These are phyloP conservation scores for Flagelloscypha sp. DNA, from an alignment of 768 basidiomycete genomes.

Conservation along the genomic window DNA sequence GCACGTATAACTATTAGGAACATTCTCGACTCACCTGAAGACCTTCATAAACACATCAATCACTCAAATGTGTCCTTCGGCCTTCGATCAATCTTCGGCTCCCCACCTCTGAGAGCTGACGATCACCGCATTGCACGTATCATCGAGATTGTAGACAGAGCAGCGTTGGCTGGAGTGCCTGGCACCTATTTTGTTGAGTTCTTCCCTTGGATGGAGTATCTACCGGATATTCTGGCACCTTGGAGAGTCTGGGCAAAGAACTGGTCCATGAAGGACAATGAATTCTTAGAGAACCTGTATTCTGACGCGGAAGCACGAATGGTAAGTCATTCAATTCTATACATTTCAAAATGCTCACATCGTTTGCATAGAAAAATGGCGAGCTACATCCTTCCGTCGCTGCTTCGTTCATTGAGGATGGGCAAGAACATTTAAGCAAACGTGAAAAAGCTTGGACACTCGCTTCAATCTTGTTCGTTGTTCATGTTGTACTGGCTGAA, in stretches of 20 bases:
- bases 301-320: too few species aligned
- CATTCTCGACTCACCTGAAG: conserved; percentile 2
- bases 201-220: conserved; percentile 23
- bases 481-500: too few species aligned
- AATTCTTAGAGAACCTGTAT: conserved; percentile 13
- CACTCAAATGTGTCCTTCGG: conserved; percentile 7
- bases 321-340: too few species aligned
- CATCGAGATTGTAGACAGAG: conserved; percentile 16
- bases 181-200: conserved; percentile 26
- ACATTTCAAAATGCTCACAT: too few species aligned
- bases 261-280: conserved; percentile 11
- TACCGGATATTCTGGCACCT: conserved; percentile 19
- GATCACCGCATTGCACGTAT: conserved; percentile 11
- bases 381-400: conserved; percentile 6
- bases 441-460: too few species aligned
- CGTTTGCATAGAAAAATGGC: conserved; percentile 4
- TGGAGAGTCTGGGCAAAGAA: conserved; percentile 17
- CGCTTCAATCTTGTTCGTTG: too few species aligned
- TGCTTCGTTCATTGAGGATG: conserved; percentile 7
- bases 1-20: conserved; percentile 6
- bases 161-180: conserved; percentile 22
- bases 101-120: conserved; percentile 5
- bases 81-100: conserved; percentile 12
- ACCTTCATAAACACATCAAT: conserved; percentile 7
- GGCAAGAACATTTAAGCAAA: too few species aligned